These are phyloP conservation scores for Arthrobotrys iridis DNA, from an alignment of 2,329 filamentous ascomycete species.

Conservation along the genomic window DNA sequence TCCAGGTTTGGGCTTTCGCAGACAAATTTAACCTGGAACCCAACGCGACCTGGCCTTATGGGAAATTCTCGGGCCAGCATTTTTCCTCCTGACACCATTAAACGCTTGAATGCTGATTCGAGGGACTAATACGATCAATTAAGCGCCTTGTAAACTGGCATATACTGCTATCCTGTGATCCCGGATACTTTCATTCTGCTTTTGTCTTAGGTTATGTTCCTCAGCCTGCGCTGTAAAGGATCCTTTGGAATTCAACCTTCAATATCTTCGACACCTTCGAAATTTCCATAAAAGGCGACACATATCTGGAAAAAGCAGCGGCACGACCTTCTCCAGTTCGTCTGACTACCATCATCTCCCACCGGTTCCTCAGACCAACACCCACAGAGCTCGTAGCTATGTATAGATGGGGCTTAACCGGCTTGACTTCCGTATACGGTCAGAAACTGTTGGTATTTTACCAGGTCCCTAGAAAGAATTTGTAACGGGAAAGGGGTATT, in stretches of 20 bases:
- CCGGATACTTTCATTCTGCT: not conserved
- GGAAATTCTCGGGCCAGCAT: not conserved
- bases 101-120: not conserved
- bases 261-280: not conserved
- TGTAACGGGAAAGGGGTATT: not conserved
- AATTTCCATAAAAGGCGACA: not conserved
- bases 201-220: not conserved
- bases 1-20: slow-evolving; percentile 15
- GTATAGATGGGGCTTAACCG: slow-evolving; percentile 18
- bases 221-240: not conserved
- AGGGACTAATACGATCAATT: not conserved
- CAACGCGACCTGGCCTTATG: slow-evolving; percentile 28
- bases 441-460: slow-evolving; percentile 34
- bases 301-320: not conserved
- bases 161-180: slow-evolving; percentile 1
- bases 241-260: not conserved
- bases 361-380: not conserved
- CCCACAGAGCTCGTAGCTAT: slow-evolving; percentile 7
- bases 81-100: not conserved
- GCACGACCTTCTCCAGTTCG: not conserved
- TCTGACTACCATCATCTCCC: not conserved
- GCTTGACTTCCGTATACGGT: slow-evolving; percentile 48
- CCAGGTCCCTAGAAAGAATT: slow-evolving; percentile 22
- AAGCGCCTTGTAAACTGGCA: slow-evolving; percentile 11
- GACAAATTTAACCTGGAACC: slow-evolving; percentile 23